Evolutionary conservation across 2,329 filamentous ascomycete genomes (phyloP).

Genomic region (Exophiala sp.): DNA sequence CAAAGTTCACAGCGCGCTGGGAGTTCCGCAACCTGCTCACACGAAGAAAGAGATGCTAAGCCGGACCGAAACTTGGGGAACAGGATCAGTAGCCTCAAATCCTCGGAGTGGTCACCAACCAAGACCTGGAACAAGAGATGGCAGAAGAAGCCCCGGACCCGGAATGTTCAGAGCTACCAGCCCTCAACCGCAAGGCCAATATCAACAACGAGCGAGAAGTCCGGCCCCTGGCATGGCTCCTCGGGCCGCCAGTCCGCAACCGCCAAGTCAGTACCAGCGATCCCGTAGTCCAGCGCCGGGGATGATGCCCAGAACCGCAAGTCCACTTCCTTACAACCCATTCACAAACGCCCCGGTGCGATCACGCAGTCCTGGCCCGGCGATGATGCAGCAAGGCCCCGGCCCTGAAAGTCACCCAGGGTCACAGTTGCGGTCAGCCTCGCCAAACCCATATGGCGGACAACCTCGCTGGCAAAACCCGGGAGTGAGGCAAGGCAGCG

Average conservation of each 20-base stretch:
- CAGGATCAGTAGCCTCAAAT: conserved; percentile 10
- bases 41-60: conserved; percentile 95
- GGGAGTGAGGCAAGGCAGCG: conserved; percentile 29
- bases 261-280: conserved; percentile 17
- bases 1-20: conserved; percentile 21
- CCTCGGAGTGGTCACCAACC: conserved; percentile 15
- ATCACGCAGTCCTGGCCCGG: conserved; percentile 21
- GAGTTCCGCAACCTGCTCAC: conserved; percentile 72
- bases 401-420: conserved; percentile 4
- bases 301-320: conserved; percentile 23
- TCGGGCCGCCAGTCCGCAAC: conserved; percentile 26
- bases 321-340: conserved; percentile 16
- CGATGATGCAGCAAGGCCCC: conserved; percentile 19
- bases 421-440: conserved; percentile 16
- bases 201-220: conserved; percentile 19
- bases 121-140: conserved; percentile 24
- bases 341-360: conserved; percentile 4
- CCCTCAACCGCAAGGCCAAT: conserved; percentile 19
- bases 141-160: conserved; percentile 24
- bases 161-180: conserved; percentile 23
- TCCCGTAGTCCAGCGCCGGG: conserved; percentile 21
- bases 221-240: conserved; percentile 23
- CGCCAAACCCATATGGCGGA: conserved; percentile 39
- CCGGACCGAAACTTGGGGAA: conserved; percentile 74
- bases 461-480: conserved; percentile 25